A percentile compares a stretch with the other conserved stretches of the same genome.
These are phyloP conservation scores for Cercophora scortea DNA, from an alignment of 495 filamentous ascomycete genomes.

Conservation along the genomic window DNA sequence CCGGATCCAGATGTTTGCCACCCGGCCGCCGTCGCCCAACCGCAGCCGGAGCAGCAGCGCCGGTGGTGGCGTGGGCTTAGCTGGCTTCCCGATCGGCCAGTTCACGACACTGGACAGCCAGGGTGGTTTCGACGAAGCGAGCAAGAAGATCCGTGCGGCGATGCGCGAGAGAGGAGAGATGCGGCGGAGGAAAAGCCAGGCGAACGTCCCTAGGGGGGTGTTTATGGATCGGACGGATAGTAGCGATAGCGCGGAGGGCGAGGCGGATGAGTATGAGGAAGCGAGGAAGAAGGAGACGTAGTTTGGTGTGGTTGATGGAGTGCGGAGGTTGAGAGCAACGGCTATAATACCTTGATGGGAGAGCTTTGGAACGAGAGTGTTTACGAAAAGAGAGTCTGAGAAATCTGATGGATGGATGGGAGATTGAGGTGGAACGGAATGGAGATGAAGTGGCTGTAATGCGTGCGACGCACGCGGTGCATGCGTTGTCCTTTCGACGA, in stretches of 20 bases:
- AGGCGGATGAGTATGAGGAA: slow-evolving; percentile 18
- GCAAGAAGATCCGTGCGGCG: slow-evolving; percentile 72
- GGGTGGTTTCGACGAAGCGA: slow-evolving; percentile 73
- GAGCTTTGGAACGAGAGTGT: too few species aligned
- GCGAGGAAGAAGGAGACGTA: slow-evolving; percentile 16
- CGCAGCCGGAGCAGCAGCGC: slow-evolving; percentile 63
- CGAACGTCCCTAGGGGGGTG: slow-evolving; percentile 26
- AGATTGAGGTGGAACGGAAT: too few species aligned
- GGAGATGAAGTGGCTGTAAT: too few species aligned
- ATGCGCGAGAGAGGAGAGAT: slow-evolving; percentile 79
- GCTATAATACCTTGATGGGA: too few species aligned
- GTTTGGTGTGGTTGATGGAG: too few species aligned
- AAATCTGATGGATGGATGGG: too few species aligned
- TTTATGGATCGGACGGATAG: slow-evolving; percentile 32
- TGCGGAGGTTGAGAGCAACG: too few species aligned
- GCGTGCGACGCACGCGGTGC: too few species aligned
- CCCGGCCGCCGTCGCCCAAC: slow-evolving; percentile 65
- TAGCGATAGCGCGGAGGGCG: slow-evolving; percentile 7
- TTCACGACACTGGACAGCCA: slow-evolving; percentile 68
- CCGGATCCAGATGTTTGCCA: slow-evolving; percentile 80
- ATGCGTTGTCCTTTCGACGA: too few species aligned
- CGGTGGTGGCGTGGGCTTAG: slow-evolving; percentile 36
- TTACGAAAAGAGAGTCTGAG: too few species aligned
- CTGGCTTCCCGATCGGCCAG: slow-evolving; percentile 57
- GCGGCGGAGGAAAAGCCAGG: slow-evolving; percentile 60